A percentile compares a stretch with the other conserved stretches of the same genome.
These are phyloP conservation scores for Chaetomium strumarium DNA, from an alignment of 2,329 filamentous ascomycete species.

Conservation along the genomic window DNA sequence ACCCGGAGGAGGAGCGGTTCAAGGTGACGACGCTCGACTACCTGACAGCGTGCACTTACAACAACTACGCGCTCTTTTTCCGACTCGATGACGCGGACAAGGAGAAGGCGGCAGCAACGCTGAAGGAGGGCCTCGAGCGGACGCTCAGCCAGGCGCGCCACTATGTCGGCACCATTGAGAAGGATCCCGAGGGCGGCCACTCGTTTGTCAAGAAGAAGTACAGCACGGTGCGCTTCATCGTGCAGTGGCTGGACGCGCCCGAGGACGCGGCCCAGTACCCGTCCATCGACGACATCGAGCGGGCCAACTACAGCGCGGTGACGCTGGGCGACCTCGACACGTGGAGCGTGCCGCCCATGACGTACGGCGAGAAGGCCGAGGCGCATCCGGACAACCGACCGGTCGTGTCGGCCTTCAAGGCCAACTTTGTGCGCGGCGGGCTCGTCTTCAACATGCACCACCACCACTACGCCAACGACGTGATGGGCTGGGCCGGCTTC, in stretches of 20 bases:
- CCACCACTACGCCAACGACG: constrained; percentile 39
- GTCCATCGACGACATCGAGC: constrained; percentile 34
- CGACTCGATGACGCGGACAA: constrained; percentile 18
- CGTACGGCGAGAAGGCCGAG: constrained; percentile 35
- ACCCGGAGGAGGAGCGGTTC: constrained; percentile 33
- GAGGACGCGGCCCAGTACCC: constrained; percentile 28
- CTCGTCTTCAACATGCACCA: constrained; percentile 37
- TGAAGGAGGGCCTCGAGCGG: constrained; percentile 33
- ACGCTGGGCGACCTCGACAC: constrained; percentile 30
- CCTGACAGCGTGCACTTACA: constrained; percentile 30
- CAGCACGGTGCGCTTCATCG: constrained; percentile 26
- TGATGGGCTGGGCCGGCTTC: constrained; percentile 37
- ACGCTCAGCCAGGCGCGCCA: constrained; percentile 34
- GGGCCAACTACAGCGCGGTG: constrained; percentile 29
- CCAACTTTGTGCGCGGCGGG: constrained; percentile 37
- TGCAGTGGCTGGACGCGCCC: constrained; percentile 27
- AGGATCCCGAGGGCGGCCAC: constrained; percentile 31
- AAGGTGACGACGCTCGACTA: constrained; percentile 35
- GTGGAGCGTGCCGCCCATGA: constrained; percentile 35
- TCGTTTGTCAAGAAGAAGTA: constrained; percentile 27
- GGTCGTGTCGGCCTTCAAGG: constrained; percentile 33
- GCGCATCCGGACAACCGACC: constrained; percentile 32
- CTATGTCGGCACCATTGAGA: constrained; percentile 35
- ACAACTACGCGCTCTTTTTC: constrained; percentile 37
- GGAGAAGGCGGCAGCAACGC: constrained; percentile 25